phyloP scores from a whole-genome alignment of 148 eudicot genomes.

The Nyssa sinensis region DNA sequence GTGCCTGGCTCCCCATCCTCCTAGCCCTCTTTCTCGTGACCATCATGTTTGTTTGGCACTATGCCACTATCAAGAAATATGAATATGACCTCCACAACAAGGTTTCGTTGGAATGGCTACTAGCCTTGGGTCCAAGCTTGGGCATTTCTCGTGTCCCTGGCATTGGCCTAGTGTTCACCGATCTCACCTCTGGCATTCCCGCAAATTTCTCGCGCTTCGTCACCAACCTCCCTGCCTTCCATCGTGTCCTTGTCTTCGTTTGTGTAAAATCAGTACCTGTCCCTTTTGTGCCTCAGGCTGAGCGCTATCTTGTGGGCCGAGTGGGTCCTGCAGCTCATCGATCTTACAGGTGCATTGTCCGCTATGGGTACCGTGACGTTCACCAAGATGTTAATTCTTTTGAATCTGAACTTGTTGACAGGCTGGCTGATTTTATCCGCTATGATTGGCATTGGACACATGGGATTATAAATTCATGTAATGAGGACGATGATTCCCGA shows the following conservation, averaged over 20 bases:
- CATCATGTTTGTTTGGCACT: constrained; percentile 92
- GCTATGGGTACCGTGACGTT: constrained; percentile 90
- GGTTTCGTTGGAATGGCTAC: constrained; percentile 87
- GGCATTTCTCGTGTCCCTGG: constrained; percentile 91
- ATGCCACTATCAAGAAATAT: constrained; percentile 76
- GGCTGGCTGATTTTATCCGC: constrained; percentile 63
- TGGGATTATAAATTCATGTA: constrained; percentile 16
- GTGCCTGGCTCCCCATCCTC: constrained; percentile 94
- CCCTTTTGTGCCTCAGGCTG: constrained; percentile 67
- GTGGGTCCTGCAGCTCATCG: constrained; percentile 78
- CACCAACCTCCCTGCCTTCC: constrained; percentile 93
- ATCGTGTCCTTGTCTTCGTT: constrained; percentile 70
- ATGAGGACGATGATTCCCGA: constrained; percentile 27
- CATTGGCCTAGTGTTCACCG: constrained; percentile 79
- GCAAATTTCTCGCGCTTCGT: constrained; percentile 90
- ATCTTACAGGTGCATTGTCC: constrained; percentile 81
- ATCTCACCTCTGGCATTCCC: constrained; percentile 85
- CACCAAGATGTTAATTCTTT: constrained; percentile 89
- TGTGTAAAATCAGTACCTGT: constrained; percentile 91
- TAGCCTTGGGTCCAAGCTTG: constrained; percentile 77
- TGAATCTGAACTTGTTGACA: constrained; percentile 66
- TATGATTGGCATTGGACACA: constrained; percentile 57
- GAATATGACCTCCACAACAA: constrained; percentile 93
- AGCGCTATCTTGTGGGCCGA: constrained; percentile 79
- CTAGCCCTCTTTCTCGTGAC: constrained; percentile 78